These are phyloP conservation scores for Nemania sp. DNA, from an alignment of 2,329 filamentous ascomycete species.

Conservation along the genomic window DNA sequence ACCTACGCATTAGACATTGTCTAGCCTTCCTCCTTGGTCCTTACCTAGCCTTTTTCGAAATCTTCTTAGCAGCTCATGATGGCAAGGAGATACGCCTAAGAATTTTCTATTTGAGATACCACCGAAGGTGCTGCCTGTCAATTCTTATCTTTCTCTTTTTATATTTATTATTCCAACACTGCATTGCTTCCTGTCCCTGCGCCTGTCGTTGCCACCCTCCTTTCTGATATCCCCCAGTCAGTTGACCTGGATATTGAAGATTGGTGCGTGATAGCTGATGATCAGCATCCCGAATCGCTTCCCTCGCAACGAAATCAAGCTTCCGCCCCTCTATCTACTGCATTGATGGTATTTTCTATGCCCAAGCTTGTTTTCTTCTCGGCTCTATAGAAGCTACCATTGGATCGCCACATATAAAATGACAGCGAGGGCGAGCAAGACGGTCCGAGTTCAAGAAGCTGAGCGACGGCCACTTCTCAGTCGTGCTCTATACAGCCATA, in stretches of 20 bases:
- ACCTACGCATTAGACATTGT: too few relatives aligned
- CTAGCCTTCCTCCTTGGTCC: background rate
- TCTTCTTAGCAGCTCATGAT: background rate
- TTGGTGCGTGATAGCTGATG: background rate
- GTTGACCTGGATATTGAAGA: background rate
- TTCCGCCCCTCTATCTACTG: background rate
- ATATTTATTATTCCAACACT: background rate
- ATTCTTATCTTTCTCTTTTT: too few relatives aligned
- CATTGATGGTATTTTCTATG: background rate
- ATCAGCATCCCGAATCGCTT: slow-evolving; percentile 1
- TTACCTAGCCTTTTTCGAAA: background rate
- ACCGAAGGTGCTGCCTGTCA: too few relatives aligned
- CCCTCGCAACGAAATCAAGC: background rate
- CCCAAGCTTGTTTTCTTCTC: too few relatives aligned
- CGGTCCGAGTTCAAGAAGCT: slow-evolving; percentile 32
- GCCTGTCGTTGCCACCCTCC: background rate
- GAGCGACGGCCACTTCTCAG: slow-evolving; percentile 46
- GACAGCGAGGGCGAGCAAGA: slow-evolving; percentile 27
- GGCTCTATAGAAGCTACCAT: background rate
- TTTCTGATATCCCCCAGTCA: background rate
- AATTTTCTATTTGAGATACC: background rate
- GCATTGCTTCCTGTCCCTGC: background rate
- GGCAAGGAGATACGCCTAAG: background rate
- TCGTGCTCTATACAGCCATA: slow-evolving; percentile 44
- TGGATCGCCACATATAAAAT: slow-evolving; percentile 19